Conservation (phyloP, 2,329 filamentous ascomycete genomes). For the Metarhizium anisopliae region DNA sequence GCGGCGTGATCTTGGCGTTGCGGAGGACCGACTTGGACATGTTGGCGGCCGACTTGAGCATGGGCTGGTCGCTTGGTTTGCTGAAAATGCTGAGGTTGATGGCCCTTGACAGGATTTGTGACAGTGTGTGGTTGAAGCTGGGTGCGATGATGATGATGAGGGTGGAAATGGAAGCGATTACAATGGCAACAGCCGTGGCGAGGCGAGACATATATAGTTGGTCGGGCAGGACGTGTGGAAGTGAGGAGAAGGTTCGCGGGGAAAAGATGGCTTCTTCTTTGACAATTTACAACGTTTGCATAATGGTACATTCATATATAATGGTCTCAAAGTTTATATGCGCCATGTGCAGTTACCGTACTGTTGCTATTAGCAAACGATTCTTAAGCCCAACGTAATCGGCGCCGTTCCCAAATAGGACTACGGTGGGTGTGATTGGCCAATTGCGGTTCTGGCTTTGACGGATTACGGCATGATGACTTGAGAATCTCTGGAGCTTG, state of each 20-base stretch:
- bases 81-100: conserved; percentile 4
- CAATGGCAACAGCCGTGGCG: conserved; percentile 22
- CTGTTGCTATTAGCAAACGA: conserved; percentile 1
- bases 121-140: conserved; percentile 8
- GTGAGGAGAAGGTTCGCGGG: conserved; percentile 15
- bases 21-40: conserved; percentile 53
- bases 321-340: not conserved
- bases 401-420: not conserved
- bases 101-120: conserved; percentile 5
- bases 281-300: not conserved
- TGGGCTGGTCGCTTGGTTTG: conserved; percentile 11
- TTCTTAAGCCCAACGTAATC: conserved; percentile 6
- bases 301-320: not conserved
- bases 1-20: conserved; percentile 65
- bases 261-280: conserved; percentile 6
- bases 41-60: conserved; percentile 30
- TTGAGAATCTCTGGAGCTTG: not conserved
- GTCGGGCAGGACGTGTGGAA: conserved; percentile 9
- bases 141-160: conserved; percentile 18
- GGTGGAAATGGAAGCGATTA: conserved; percentile 29
- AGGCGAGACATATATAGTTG: conserved; percentile 31
- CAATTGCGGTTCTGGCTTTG: not conserved
- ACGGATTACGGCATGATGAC: not conserved
- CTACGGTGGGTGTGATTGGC: not conserved
- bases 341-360: not conserved